A percentile compares a stretch with the other conserved stretches of the same genome.
phyloP scores from a whole-genome alignment of 1,139 yeast species.

The Pichia sp. region DNA sequence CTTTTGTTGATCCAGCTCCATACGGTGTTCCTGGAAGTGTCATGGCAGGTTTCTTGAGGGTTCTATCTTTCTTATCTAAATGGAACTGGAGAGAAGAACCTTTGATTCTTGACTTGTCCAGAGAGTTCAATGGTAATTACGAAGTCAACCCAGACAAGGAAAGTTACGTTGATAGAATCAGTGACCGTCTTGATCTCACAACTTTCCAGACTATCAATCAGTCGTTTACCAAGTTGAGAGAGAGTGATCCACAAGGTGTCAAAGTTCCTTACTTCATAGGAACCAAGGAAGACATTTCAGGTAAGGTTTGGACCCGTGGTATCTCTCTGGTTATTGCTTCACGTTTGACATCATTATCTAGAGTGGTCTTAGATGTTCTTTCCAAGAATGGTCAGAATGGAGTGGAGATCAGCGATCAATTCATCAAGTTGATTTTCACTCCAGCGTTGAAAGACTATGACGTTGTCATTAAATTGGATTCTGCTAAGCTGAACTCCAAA shows the following conservation, averaged over 20 bases:
- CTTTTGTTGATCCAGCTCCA: constrained; percentile 85
- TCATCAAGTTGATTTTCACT: constrained; percentile 58
- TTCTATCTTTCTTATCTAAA: constrained; percentile 60
- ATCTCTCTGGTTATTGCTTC: constrained; percentile 70
- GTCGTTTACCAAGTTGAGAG: constrained; percentile 63
- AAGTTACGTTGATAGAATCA: constrained; percentile 41
- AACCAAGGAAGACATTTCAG: constrained; percentile 76
- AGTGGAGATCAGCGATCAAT: constrained; percentile 34
- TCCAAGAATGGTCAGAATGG: constrained; percentile 15
- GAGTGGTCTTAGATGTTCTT: constrained; percentile 62
- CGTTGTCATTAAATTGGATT: constrained; percentile 58
- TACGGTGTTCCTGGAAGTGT: constrained; percentile 74
- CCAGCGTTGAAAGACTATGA: constrained; percentile 86
- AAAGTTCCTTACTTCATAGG: constrained; percentile 80
- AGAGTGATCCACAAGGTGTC: constrained; percentile 75
- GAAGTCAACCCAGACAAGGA: constrained; percentile 34
- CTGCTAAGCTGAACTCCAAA: constrained; percentile 32
- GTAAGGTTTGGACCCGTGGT: constrained; percentile 74
- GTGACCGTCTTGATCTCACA: constrained; percentile 61
- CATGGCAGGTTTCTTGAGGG: constrained; percentile 74
- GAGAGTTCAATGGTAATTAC: constrained; percentile 32
- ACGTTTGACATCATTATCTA: constrained; percentile 80
- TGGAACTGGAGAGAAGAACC: constrained; percentile 98
- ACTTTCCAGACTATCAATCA: constrained; percentile 59
- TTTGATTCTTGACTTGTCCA: constrained; percentile 67